Conservation (phyloP, 495 filamentous ascomycete species). For the Talaromyces trachyspermus region DNA sequence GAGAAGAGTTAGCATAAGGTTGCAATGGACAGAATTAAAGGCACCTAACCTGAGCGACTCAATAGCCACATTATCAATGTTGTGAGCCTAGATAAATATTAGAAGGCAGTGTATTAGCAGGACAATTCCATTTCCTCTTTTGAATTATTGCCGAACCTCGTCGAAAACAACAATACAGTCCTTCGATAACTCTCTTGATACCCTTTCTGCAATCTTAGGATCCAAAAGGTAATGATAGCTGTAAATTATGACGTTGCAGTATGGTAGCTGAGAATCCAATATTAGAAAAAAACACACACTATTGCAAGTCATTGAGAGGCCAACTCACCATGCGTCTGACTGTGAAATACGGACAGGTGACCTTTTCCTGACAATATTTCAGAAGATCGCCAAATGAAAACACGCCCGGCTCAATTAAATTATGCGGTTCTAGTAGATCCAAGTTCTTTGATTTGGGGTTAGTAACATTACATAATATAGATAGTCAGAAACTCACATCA, state of each 20-base stretch:
- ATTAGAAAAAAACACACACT: constrained; percentile 6
- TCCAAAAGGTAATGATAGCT: constrained; percentile 98
- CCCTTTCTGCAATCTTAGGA: constrained; percentile 94
- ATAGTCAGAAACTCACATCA: constrained; percentile 48
- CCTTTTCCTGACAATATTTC: constrained; percentile 86
- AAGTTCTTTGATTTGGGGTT: constrained; percentile 58
- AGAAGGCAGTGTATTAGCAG: constrained; percentile 94
- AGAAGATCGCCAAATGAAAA: constrained; percentile 90
- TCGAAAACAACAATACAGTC: constrained; percentile 99
- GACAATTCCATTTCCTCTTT: constrained; percentile 91
- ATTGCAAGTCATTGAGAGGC: neutral
- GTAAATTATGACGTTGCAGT: constrained; percentile 98
- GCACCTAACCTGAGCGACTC: constrained; percentile 49
- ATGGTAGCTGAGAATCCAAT: constrained; percentile 50
- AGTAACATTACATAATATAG: neutral
- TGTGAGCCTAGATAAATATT: constrained; percentile 98
- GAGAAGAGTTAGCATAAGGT: neutral
- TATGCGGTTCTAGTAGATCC: constrained; percentile 88
- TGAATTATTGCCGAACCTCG: no score
- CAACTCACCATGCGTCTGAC: constrained; percentile 79
- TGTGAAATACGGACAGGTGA: constrained; percentile 97
- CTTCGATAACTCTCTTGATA: constrained; percentile 93
- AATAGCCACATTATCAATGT: constrained; percentile 99
- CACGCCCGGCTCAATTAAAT: constrained; percentile 85
- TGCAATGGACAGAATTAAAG: neutral